Evolutionary conservation across 371 early-diverging fungal genomes (phyloP).

Genomic region (Mortierella sp.): DNA sequence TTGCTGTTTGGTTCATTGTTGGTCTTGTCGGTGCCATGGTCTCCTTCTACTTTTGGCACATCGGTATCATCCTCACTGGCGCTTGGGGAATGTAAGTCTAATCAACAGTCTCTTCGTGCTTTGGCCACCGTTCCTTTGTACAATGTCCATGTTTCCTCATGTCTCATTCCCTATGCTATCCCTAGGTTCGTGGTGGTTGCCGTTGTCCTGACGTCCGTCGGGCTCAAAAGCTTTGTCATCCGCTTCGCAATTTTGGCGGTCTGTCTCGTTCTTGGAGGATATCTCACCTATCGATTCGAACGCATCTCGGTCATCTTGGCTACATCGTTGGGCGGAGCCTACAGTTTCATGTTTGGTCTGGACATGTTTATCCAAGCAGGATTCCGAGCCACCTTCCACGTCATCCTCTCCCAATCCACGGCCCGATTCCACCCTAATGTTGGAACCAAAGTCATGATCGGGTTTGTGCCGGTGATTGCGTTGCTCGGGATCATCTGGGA

Average conservation of each 20-base stretch:
- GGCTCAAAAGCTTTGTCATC: conserved; percentile 19
- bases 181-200: conserved; percentile 41
- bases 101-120: no score
- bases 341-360: conserved; percentile 64
- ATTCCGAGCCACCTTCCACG: conserved; percentile 53
- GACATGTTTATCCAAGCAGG: conserved; percentile 68
- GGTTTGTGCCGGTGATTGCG: conserved; percentile 38
- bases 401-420: conserved; percentile 45
- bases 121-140: not conserved
- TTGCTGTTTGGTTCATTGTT: conserved; percentile 42
- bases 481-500: conserved; percentile 40
- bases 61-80: conserved; percentile 53
- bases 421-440: conserved; percentile 26
- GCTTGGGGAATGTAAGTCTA: conserved; percentile 52
- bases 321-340: conserved; percentile 65
- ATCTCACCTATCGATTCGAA: conserved; percentile 44
- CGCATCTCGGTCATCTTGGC: conserved; percentile 46
- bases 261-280: conserved; percentile 26
- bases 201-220: conserved; percentile 35
- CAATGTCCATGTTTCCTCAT: not conserved
- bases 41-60: conserved; percentile 53
- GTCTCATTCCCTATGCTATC: not conserved
- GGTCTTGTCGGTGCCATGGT: conserved; percentile 44
- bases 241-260: conserved; percentile 40
- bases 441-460: conserved; percentile 51